These are phyloP conservation scores for Nakaseomyces bracarensis DNA, from an alignment of 1,139 yeast species.

Conservation along the genomic window DNA sequence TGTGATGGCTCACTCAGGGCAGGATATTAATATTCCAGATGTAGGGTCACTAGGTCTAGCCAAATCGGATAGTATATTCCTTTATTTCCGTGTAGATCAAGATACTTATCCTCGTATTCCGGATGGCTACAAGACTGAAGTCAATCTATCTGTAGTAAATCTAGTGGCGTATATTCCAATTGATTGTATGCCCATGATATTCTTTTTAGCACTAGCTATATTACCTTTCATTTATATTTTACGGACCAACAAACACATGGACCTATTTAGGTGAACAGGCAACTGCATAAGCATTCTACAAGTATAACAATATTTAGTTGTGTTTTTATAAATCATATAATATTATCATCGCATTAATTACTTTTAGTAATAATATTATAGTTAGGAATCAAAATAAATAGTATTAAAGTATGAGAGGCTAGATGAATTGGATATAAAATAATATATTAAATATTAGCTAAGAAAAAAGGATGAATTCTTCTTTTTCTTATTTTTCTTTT, in stretches of 20 bases:
- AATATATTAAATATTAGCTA: too few relatives aligned
- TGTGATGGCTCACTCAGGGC: slow-evolving; percentile 8
- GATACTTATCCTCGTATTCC: slow-evolving; percentile 3
- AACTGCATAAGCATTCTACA: too few relatives aligned
- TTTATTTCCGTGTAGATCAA: slow-evolving; percentile 1
- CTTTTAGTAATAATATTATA: too few relatives aligned
- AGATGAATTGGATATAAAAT: background rate
- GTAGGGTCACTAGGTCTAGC: background rate
- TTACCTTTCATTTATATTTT: background rate
- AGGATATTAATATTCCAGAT: background rate
- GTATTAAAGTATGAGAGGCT: too few relatives aligned
- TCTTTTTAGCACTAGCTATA: background rate
- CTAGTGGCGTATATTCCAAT: slow-evolving; percentile 23
- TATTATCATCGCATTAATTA: too few relatives aligned
- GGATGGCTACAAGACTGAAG: slow-evolving; percentile 1
- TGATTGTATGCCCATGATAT: slow-evolving; percentile 16
- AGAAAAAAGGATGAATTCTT: background rate
- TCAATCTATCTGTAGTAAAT: slow-evolving; percentile 19
- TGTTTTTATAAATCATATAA: too few relatives aligned
- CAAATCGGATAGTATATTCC: background rate
- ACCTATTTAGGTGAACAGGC: too few relatives aligned
- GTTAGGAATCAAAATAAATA: too few relatives aligned
- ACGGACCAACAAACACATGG: background rate
- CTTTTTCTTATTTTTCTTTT: background rate
- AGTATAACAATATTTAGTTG: too few relatives aligned